phyloP scores from a whole-genome alignment of 1,139 yeast genomes.

The Pichia terricola region DNA sequence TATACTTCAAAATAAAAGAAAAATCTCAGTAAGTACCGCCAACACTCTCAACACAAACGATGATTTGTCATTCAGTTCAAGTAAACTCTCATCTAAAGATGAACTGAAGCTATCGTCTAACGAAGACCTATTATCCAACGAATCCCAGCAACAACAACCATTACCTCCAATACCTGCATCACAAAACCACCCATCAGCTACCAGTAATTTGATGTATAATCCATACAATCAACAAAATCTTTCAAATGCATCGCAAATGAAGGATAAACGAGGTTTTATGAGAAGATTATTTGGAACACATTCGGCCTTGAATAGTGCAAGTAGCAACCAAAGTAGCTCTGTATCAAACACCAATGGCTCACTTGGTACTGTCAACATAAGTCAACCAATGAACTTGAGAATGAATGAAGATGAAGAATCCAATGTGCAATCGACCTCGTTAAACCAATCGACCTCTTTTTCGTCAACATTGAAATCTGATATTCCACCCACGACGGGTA shows the following conservation, averaged over 20 bases:
- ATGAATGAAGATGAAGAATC: constrained; percentile 16
- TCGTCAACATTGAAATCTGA: neutral
- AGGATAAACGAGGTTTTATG: constrained; percentile 20
- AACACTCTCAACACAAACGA: constrained; percentile 1
- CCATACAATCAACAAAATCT: neutral
- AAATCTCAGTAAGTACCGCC: neutral
- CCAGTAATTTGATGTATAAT: neutral
- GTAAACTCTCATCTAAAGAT: constrained; percentile 3
- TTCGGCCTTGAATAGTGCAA: constrained; percentile 6
- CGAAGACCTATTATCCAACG: constrained; percentile 2
- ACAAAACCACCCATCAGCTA: constrained; percentile 2
- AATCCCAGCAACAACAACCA: neutral
- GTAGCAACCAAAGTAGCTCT: neutral
- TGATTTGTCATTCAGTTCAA: constrained; percentile 6
- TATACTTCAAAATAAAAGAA: constrained; percentile 4
- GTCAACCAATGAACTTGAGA: constrained; percentile 24
- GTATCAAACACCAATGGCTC: constrained; percentile 4
- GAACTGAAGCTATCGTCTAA: constrained; percentile 4
- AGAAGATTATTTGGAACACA: constrained; percentile 22
- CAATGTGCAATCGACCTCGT: neutral
- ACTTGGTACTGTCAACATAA: constrained; percentile 12
- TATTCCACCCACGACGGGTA: constrained; percentile 1
- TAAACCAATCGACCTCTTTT: neutral
- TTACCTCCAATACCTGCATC: neutral
- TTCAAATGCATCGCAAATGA: constrained; percentile 2